These are phyloP conservation scores for Fusarium sp. DNA, from an alignment of 2,329 filamentous ascomycete genomes.

Conservation along the genomic window DNA sequence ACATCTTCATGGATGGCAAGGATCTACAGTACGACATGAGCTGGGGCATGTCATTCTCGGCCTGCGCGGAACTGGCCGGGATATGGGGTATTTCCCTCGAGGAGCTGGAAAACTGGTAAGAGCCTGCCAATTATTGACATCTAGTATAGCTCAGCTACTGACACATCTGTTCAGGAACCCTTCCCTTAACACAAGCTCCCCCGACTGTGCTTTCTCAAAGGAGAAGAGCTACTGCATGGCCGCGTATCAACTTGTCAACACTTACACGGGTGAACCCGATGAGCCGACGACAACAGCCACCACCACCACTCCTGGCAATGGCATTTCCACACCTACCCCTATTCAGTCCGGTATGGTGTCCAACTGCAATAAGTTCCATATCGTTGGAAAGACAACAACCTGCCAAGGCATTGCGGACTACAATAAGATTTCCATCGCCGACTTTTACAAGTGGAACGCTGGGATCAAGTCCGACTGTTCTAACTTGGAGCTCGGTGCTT, in stretches of 20 bases:
- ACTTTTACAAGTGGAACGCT: constrained; percentile 11
- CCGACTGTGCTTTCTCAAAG: background rate
- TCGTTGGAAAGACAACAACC: background rate
- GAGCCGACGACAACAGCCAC: background rate
- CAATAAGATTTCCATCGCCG: background rate
- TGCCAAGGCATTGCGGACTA: background rate
- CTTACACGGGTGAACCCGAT: background rate
- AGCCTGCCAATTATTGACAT: background rate
- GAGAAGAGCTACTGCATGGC: background rate
- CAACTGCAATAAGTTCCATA: constrained; percentile 13
- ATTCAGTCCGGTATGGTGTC: constrained; percentile 3
- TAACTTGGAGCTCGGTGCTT: background rate
- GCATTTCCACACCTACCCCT: background rate
- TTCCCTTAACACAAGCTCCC: background rate
- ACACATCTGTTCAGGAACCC: background rate
- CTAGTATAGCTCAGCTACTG: background rate
- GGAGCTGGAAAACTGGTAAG: background rate
- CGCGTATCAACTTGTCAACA: background rate
- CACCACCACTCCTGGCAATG: background rate
- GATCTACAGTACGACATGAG: background rate
- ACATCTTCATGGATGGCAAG: background rate
- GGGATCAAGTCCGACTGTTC: background rate
- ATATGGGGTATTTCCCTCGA: background rate
- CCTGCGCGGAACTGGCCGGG: background rate
- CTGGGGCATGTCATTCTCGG: background rate